Evolutionary conservation across 768 basidiomycete species (phyloP).

Genomic region (Tylopilus balloui): DNA sequence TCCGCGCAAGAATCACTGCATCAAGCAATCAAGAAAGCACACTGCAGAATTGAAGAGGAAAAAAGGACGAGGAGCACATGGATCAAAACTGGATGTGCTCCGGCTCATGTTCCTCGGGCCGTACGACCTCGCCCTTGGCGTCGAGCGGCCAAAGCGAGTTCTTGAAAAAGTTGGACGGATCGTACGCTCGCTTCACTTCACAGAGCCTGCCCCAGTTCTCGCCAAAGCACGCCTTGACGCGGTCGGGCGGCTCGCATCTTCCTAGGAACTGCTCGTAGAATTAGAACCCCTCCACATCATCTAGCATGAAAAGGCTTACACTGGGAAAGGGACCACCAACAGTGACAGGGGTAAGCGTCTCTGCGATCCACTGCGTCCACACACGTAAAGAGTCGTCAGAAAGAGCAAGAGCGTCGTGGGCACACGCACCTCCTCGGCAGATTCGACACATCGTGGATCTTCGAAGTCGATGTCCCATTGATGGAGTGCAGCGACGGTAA

Average conservation of each 20-base stretch:
- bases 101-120: constrained; percentile 60
- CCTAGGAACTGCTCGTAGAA: constrained; percentile 60
- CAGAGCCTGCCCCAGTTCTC: constrained; percentile 68
- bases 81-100: constrained; percentile 25
- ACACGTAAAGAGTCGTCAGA: constrained; percentile 13
- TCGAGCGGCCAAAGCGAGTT: constrained; percentile 81
- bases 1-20: background rate
- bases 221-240: constrained; percentile 66
- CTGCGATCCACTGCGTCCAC: constrained; percentile 65
- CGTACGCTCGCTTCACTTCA: constrained; percentile 70
- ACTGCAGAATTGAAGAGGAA: too few species aligned
- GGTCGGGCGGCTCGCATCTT: constrained; percentile 58
- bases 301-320: constrained; percentile 44
- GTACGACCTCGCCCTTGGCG: constrained; percentile 49
- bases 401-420: background rate
- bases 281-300: constrained; percentile 17
- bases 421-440: constrained; percentile 69
- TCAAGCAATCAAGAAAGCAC: background rate
- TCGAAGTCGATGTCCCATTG: constrained; percentile 87
- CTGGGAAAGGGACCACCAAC: constrained; percentile 82
- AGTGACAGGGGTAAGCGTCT: constrained; percentile 64
- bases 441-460: constrained; percentile 74
- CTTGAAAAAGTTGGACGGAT: constrained; percentile 70
- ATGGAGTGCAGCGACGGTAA: constrained; percentile 85
- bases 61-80: too few species aligned